Evolutionary conservation across 2,329 filamentous ascomycete genomes (phyloP), one percentile per base, ranked within the genome.

Genomic region (Metarhizium robertsii): DNA sequence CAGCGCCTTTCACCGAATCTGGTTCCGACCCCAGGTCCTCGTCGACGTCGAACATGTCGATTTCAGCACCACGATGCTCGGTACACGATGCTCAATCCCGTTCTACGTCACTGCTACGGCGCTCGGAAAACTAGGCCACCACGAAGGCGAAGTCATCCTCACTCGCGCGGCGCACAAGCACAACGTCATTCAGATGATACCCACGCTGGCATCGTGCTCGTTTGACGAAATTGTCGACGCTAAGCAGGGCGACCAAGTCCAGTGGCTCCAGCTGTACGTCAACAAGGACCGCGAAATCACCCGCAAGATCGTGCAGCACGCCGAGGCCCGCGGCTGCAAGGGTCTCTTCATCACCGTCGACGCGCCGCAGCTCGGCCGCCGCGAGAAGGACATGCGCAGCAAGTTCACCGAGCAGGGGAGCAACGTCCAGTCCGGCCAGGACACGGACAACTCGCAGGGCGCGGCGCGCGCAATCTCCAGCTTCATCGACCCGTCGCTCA

Each of bases 331-430:
- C 55, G 94, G 94, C 32, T 97, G 94, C 79, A 94, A 90, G 73
- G 94, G 87, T 10, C 84, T 99, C 18, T 99, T 99, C 78, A 96
- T 99, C 75, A 99, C 94, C 2, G 94, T 99, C 54, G 94, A 99
- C 70, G 94, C 94, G 53, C 94, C 94, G 6, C 92, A 97, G 72
- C 85, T 99, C 25, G 94, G 94, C 46, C 85, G 94, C 43, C 81
- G 94, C 62, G 94, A 99, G 72, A 99, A 97, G 76, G 94, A 97
- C 70, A 97, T 97, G 94, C 88, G 94, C 43, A 83, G 81, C 61
- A 97, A 97, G 72, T 95, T 95, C 68, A 83, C 83, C 42, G 92
- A 96, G 63, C 81, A 81, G 14, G 92, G 92, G 8, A 88, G 87
- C 32, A 88, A 85, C 66, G 90, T 97, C 14, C 94, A 97, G 72